Evolutionary conservation across 1,284 basidiomycete genomes (phyloP), one percentile per base, ranked within the genome.

Genomic region (Pisolithus thermaeus): DNA sequence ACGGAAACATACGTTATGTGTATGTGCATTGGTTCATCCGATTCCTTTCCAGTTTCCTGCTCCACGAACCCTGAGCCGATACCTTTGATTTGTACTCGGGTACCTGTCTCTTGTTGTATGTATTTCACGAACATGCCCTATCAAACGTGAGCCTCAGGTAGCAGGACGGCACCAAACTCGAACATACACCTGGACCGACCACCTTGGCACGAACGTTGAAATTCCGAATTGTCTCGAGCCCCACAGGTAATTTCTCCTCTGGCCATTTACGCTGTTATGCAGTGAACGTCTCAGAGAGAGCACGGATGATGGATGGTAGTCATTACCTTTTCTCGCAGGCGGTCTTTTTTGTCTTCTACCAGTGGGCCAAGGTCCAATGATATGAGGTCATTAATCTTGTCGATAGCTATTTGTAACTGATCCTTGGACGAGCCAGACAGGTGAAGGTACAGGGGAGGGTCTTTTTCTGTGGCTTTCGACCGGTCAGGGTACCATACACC

Each of bases 201-300:
- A 97, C 91, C 72, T 99, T 99, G 12, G 95, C 94, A 52, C 97
- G 80, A 50, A 99, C 87, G 66, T 99, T 98, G 72, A 99, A 99
- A 71, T 97, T 98, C 46, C 95, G 80, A 60, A 98, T 81, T 47
- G 84, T 86, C 28, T 98, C 94, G 48, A 99, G 69, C 9, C 84
- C 87, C 52, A 99, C 90, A 3, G 82, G 83, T 11, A 97, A 72
- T 68, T 95, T 96, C 71, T 93, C 92, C 67, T 97, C 94, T 3
- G 92, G 92, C 94, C 94, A 97, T 82, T 94, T 96, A 53, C 91
- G 78, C 83, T 90, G 49, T 54, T 35, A 56, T 32, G 16, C 7
- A 27, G 53, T 36, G 59, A 54, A 47, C 4, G 47, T 18, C 42
- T 14, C 27, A 18, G n/a, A 7, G 14, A 41, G 36, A 28, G 41